Evolutionary conservation across 306 rosid genomes (phyloP).

Genomic region (Cicer bijugum): DNA sequence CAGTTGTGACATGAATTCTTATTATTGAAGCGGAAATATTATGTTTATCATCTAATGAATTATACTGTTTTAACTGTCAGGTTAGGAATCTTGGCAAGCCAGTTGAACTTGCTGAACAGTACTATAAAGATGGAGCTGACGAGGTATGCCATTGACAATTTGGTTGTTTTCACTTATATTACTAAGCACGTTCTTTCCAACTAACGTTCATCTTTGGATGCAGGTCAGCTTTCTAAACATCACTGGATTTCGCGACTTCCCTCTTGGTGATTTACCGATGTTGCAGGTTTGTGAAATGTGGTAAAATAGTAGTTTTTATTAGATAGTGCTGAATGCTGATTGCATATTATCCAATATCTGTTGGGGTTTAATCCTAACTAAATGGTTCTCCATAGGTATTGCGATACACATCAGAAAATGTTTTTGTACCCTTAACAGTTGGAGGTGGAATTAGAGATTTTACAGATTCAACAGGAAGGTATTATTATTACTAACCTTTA

Average conservation of each 20-base stretch:
- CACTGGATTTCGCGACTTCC: constrained; percentile 96
- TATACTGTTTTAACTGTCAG: constrained; percentile 48
- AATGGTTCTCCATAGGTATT: constrained; percentile 66
- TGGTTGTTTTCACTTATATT: constrained; percentile 16
- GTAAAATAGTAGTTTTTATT: not conserved
- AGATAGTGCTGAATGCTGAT: not conserved
- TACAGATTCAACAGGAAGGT: constrained; percentile 91
- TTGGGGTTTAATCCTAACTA: constrained; percentile 21
- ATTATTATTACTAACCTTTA: constrained; percentile 43
- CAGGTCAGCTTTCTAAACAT: constrained; percentile 93
- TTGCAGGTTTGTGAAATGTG: constrained; percentile 68
- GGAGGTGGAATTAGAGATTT: constrained; percentile 99
- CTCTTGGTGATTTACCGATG: constrained; percentile 98
- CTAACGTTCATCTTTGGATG: constrained; percentile 38
- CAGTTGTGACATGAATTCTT: not conserved
- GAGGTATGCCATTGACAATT: constrained; percentile 67
- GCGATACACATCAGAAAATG: constrained; percentile 86
- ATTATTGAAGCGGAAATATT: constrained; percentile 8
- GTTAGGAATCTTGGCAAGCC: constrained; percentile 98
- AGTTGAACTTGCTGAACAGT: constrained; percentile 92
- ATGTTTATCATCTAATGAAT: constrained; percentile 40
- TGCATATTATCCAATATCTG: not conserved
- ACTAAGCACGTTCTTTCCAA: constrained; percentile 29
- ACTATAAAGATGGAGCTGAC: constrained; percentile 92
- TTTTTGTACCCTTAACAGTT: constrained; percentile 95